Evolutionary conservation across 768 basidiomycete species (phyloP).

Genomic region (Pleurotus tuoliensis): DNA sequence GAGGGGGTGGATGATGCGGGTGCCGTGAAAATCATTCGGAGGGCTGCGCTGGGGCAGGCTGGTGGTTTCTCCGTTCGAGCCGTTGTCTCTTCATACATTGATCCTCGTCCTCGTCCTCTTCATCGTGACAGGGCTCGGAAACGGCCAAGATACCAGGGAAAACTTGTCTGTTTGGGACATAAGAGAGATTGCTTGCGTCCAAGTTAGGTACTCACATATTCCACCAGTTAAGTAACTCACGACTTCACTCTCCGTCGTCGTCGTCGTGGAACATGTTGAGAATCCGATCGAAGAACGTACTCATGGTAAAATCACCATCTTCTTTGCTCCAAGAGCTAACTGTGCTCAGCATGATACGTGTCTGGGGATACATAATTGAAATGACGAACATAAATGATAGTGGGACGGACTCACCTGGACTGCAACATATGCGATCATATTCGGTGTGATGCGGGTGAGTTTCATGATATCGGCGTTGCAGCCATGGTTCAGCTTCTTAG

Average conservation of each 20-base stretch:
- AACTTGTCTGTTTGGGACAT: not conserved
- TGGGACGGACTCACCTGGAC: conserved; percentile 17
- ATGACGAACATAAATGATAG: not conserved
- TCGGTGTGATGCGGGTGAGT: conserved; percentile 17
- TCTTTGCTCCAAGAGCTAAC: conserved; percentile 10
- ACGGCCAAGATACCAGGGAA: not conserved
- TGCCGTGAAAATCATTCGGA: not conserved
- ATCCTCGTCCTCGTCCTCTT: not conserved
- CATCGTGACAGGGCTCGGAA: not conserved
- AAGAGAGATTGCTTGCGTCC: not conserved
- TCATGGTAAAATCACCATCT: conserved; percentile 19
- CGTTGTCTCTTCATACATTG: not conserved
- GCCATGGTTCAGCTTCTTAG: not conserved
- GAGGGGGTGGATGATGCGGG: not conserved
- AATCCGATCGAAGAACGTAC: conserved; percentile 15
- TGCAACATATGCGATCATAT: conserved; percentile 27
- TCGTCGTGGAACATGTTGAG: conserved; percentile 17
- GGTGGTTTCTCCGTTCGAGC: not conserved
- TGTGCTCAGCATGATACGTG: conserved; percentile 17
- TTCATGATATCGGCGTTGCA: conserved; percentile 8
- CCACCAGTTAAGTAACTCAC: conserved; percentile 7
- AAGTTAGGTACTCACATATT: not conserved
- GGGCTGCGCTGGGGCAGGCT: not conserved
- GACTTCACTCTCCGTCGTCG: not conserved
- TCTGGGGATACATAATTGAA: conserved; percentile 8